These are phyloP conservation scores for Excoecaria agallocha DNA, from an alignment of 345 rosid species.

Conservation along the genomic window DNA sequence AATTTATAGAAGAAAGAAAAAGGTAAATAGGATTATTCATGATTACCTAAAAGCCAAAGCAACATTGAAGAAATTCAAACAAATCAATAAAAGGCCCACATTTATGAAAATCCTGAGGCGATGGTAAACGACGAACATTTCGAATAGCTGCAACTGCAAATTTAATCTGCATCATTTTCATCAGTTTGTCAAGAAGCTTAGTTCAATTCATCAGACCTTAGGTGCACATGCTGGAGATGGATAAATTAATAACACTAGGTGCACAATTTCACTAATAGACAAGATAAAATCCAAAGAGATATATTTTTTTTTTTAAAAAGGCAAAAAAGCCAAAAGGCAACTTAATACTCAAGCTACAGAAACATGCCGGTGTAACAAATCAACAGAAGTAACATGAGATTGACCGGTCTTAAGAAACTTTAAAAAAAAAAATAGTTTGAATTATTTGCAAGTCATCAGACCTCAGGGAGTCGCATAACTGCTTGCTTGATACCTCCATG, in stretches of 20 bases:
- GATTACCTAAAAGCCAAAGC: constrained; percentile 87
- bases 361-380: not conserved
- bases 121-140: constrained; percentile 60
- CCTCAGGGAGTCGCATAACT: constrained; percentile 85
- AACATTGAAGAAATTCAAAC: constrained; percentile 71
- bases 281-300: not conserved
- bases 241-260: constrained; percentile 9
- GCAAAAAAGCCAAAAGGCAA: not conserved
- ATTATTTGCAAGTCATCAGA: constrained; percentile 32
- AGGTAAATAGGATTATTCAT: constrained; percentile 5
- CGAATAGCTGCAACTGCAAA: constrained; percentile 70
- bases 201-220: constrained; percentile 4
- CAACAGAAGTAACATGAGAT: not conserved
- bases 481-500: constrained; percentile 80
- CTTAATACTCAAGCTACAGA: constrained; percentile 7
- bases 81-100: constrained; percentile 52
- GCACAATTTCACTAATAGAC: not conserved
- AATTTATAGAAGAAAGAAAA: not conserved
- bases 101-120: constrained; percentile 48
- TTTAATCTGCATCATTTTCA: constrained; percentile 60
- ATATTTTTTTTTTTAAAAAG: not conserved
- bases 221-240: constrained; percentile 7
- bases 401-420: constrained; percentile 6
- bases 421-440: constrained; percentile 17
- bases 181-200: constrained; percentile 22